Percentiles rank a stretch among this genome's conserved stretches.
These are phyloP conservation scores for Arctostaphylos glauca DNA, from an alignment of 148 eudicot genomes.

Conservation along the genomic window DNA sequence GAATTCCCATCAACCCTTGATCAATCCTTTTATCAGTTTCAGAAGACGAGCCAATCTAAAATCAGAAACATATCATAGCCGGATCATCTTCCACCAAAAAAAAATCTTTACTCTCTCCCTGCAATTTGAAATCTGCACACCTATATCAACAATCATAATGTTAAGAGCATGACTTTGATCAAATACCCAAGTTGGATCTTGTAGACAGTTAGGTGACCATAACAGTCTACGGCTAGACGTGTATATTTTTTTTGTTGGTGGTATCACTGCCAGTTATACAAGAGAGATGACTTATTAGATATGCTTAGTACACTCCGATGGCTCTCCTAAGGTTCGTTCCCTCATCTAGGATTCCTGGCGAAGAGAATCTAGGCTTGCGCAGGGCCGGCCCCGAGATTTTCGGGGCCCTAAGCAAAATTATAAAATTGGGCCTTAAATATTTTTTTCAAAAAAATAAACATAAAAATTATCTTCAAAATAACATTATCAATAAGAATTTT, in stretches of 20 bases:
- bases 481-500: too few relatives aligned
- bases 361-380: too few relatives aligned
- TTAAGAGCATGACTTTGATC: not conserved
- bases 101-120: not conserved
- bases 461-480: too few relatives aligned
- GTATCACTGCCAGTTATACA: not conserved
- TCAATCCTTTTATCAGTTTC: not conserved
- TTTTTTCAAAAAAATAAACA: too few relatives aligned
- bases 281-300: not conserved
- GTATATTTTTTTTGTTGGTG: too few relatives aligned
- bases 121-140: not conserved
- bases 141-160: not conserved
- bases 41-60: not conserved
- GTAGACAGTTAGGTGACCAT: not conserved
- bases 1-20: not conserved
- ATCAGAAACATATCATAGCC: not conserved
- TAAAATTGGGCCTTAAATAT: too few relatives aligned
- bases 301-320: not conserved
- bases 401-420: too few relatives aligned
- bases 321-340: too few relatives aligned
- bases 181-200: not conserved
- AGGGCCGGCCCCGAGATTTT: too few relatives aligned
- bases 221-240: too few relatives aligned
- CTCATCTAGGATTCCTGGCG: too few relatives aligned
- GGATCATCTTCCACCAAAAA: slow-evolving; percentile 3